Evolutionary conservation across 2,329 filamentous ascomycete species (phyloP), one percentile per base, ranked within the genome.

Genomic region (Aureobasidium sp.): DNA sequence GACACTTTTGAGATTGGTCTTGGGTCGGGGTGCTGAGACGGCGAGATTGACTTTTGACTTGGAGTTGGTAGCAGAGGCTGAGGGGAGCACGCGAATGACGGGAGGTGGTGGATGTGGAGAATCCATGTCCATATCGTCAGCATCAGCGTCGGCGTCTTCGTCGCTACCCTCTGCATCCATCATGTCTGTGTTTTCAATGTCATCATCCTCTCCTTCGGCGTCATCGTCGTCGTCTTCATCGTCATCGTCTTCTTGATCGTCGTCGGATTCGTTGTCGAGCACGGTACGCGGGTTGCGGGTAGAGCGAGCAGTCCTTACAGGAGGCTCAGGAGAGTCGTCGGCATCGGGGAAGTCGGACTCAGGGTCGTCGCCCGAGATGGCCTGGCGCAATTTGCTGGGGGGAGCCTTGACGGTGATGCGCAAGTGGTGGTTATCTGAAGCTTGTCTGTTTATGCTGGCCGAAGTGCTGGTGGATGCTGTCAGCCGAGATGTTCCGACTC

Each of bases 351-450:
- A 69, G 49, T 72, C 70, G 27, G 70, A 70, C 27, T 70, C 69
- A 3, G 71, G 64, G 9, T 67, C 67, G 31, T 72, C 66, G 61
- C 70, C 74, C 42, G 74, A 74, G 0, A 76, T 79, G 40, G 77
- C 78, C 62, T 80, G 75, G 60, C 77, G 72, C 27, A 81, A 73
- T 70, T 78, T 79, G 70, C 72, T 77, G 19, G 78, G 78, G 2
- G 77, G 76, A 15, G 78, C 77, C 64, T 80, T 80, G 65, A 81
- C 78, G 42, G 77, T 81, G 63, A 81, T 73, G 61, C 76, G 63
- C 75, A 73, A 57, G 76, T 72, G 63, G 76, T 56, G 53, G 22
- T 42, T 8, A 19, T 54, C 49, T 8, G 49, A 47, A n/a, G 50
- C 8, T 27, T 54, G 60, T 33, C 49, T 50, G 40, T 73, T 67